Conservation (phyloP, 208 protist species). For the Leptomonas pyrrhocoris region DNA sequence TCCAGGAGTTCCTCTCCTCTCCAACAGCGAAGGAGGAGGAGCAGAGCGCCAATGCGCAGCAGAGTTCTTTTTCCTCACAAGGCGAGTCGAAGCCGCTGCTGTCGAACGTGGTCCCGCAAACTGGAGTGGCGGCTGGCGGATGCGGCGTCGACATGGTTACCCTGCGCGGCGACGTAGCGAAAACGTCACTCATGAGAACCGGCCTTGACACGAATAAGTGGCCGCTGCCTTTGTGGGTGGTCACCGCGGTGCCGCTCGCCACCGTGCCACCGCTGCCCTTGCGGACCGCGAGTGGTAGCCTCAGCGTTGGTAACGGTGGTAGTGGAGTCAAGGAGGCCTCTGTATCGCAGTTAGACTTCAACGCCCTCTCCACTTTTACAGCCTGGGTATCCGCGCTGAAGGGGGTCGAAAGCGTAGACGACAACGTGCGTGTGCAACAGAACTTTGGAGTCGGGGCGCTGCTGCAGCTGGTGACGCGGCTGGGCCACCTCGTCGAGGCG, state of each 20-base stretch:
- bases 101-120: background rate
- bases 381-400: background rate
- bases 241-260: constrained; percentile 21
- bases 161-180: background rate
- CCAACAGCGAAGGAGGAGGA: background rate
- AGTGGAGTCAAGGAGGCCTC: background rate
- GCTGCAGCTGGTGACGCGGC: background rate
- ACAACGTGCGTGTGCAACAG: too few species aligned
- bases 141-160: background rate
- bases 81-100: too few species aligned
- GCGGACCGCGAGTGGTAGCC: background rate
- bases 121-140: background rate
- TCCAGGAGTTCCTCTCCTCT: constrained; percentile 19
- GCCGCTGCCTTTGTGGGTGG: constrained; percentile 25
- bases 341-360: background rate
- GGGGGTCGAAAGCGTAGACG: background rate
- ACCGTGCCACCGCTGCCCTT: constrained; percentile 19
- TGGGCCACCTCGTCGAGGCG: background rate
- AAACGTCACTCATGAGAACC: constrained; percentile 3
- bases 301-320: background rate
- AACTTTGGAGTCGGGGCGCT: background rate
- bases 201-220: constrained; percentile 8
- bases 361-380: background rate
- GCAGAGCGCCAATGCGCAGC: background rate
- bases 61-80: too few species aligned